phyloP scores from a whole-genome alignment of 345 rosid genomes.

The Mercurialis annua region DNA sequence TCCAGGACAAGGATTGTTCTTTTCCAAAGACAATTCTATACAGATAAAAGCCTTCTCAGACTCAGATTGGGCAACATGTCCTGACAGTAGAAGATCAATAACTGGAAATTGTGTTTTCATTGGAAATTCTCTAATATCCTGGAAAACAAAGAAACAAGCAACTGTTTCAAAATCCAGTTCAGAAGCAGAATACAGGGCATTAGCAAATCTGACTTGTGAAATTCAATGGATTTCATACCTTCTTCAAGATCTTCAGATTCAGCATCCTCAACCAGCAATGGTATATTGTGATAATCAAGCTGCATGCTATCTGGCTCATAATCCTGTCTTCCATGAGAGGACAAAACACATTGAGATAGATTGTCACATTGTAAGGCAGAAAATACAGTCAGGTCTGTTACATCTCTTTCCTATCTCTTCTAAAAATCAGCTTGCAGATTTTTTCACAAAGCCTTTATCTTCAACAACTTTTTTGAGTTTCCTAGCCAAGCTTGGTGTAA shows the following conservation, averaged over 20 bases:
- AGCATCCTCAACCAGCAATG: neutral
- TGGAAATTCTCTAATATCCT: too few relatives aligned
- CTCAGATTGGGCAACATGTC: too few relatives aligned
- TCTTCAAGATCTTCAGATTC: neutral
- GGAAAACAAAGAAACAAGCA: neutral
- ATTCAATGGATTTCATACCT: neutral
- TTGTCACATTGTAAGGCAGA: neutral
- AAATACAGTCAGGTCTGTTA: neutral
- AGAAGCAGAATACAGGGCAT: neutral
- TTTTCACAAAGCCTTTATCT: neutral
- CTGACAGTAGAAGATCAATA: too few relatives aligned
- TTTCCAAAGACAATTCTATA: too few relatives aligned
- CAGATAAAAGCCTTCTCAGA: too few relatives aligned
- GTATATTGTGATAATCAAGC: neutral
- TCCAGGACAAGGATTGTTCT: too few relatives aligned
- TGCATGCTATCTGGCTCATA: neutral
- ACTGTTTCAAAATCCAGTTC: neutral
- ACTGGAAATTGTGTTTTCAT: too few relatives aligned
- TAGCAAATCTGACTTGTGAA: neutral
- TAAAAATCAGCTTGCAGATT: neutral
- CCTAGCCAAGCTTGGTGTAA: too few relatives aligned
- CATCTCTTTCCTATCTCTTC: neutral
- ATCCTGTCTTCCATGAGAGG: neutral
- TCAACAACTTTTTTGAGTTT: too few relatives aligned
- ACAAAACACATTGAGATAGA: neutral